These are phyloP conservation scores for Balakata baccata DNA, from an alignment of 345 rosid genomes.

Conservation along the genomic window DNA sequence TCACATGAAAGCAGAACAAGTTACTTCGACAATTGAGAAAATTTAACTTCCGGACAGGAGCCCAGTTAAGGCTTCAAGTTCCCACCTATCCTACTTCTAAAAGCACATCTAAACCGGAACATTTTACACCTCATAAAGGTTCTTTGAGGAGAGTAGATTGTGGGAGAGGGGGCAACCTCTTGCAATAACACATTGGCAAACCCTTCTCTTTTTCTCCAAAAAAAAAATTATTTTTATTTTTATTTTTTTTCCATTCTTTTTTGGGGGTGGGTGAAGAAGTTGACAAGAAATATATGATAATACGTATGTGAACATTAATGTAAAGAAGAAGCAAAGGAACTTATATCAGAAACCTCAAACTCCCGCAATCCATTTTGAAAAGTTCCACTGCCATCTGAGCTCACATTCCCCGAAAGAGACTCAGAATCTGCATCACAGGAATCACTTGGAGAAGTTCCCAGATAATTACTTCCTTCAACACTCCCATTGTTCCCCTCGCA, in stretches of 20 bases:
- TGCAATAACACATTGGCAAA: not conserved
- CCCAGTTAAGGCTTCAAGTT: not conserved
- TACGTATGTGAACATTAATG: not conserved
- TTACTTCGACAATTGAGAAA: not conserved
- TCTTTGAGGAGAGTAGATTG: not conserved
- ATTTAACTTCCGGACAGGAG: not conserved
- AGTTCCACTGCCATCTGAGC: slow-evolving; percentile 18
- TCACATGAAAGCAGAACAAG: not conserved
- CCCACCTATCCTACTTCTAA: not conserved
- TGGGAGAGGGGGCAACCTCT: not conserved
- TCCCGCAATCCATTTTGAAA: slow-evolving; percentile 27
- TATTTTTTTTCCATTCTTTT: no score
- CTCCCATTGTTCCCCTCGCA: slow-evolving; percentile 43
- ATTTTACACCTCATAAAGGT: no score
- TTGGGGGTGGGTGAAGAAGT: not conserved
- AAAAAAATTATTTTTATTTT: no score
- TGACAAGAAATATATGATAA: not conserved
- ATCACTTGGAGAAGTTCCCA: slow-evolving; percentile 37
- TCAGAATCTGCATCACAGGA: slow-evolving; percentile 46
- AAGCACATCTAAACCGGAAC: not conserved
- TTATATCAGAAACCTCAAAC: slow-evolving; percentile 49
- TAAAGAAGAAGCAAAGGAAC: slow-evolving; percentile 20
- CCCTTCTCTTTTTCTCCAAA: not conserved
- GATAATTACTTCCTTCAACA: slow-evolving; percentile 40
- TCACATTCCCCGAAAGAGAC: slow-evolving; percentile 26